These are phyloP conservation scores for Puccinia coronata DNA, from an alignment of 1,284 basidiomycete genomes.

Conservation along the genomic window DNA sequence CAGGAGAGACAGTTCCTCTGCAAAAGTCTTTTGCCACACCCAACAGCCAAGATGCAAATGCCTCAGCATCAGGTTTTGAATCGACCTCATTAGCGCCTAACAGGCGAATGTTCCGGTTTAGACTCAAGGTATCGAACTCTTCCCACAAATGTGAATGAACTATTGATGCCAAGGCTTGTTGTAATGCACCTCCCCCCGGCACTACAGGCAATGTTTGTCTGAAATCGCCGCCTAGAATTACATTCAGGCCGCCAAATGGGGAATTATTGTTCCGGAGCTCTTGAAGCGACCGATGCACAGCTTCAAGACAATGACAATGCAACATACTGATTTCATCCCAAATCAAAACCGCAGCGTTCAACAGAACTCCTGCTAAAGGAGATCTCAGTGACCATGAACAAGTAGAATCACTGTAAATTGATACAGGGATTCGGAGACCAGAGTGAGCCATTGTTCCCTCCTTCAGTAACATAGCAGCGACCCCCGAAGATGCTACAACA, in stretches of 20 bases:
- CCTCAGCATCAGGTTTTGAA: no score
- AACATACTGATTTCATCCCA: constrained; percentile 26
- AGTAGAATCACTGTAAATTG: not conserved
- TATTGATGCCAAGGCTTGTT: not conserved
- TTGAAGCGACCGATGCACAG: not conserved
- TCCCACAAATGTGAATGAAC: not conserved
- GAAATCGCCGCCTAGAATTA: constrained; percentile 10
- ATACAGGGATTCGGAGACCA: not conserved
- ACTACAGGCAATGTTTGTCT: not conserved
- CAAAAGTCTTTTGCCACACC: no score
- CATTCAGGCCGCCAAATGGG: constrained; percentile 14
- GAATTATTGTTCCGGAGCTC: not conserved
- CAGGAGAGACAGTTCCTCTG: no score
- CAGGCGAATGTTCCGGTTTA: no score
- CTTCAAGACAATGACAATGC: not conserved
- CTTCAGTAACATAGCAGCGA: not conserved
- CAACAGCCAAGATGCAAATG: no score
- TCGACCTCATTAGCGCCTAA: no score
- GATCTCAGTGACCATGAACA: not conserved
- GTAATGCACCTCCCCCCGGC: not conserved
- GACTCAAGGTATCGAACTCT: not conserved
- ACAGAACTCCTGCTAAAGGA: not conserved
- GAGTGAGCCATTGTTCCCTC: not conserved
- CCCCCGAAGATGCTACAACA: not conserved
- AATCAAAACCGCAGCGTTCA: not conserved